Evolutionary conservation across 2,329 filamentous ascomycete genomes (phyloP).

Genomic region (Fusarium secorum): DNA sequence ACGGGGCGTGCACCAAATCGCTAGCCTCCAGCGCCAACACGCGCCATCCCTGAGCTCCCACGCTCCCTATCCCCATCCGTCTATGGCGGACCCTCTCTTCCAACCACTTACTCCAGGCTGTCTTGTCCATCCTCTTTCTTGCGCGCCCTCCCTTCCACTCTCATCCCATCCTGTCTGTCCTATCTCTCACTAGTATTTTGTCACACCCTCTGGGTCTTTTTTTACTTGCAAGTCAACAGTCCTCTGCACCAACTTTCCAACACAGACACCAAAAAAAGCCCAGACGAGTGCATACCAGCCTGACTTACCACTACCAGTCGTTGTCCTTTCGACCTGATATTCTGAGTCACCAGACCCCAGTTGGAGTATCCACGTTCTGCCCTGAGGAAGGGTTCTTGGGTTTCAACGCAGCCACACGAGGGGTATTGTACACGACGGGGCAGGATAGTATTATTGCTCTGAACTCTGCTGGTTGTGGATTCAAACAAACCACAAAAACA

Average conservation of each 20-base stretch:
- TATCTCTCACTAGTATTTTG: conserved; percentile 15
- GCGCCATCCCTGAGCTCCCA: conserved; percentile 32
- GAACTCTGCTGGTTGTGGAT: conserved; percentile 2
- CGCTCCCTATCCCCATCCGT: not conserved
- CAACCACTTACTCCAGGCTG: conserved; percentile 28
- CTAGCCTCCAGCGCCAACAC: conserved; percentile 32
- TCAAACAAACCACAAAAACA: conserved; percentile 23
- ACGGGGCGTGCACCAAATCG: conserved; percentile 21
- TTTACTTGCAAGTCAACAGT: conserved; percentile 12
- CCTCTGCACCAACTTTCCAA: conserved; percentile 35
- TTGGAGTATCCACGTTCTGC: conserved; percentile 40
- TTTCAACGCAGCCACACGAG: conserved; percentile 38
- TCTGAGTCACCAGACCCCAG: conserved; percentile 41
- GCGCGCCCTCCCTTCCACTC: conserved; percentile 25
- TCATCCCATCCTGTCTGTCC: conserved; percentile 16
- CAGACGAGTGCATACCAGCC: conserved; percentile 42
- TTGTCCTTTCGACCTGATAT: conserved; percentile 39
- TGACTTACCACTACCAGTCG: conserved; percentile 39
- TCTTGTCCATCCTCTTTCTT: conserved; percentile 25
- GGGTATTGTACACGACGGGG: conserved; percentile 19
- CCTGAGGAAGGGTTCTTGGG: conserved; percentile 35
- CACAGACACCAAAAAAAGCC: conserved; percentile 9
- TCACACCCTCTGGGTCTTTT: conserved; percentile 36
- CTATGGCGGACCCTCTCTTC: conserved; percentile 17
- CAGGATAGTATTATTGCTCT: not conserved